Conservation (phyloP, 768 basidiomycete genomes). For the Cyclocybe cylindracea region DNA sequence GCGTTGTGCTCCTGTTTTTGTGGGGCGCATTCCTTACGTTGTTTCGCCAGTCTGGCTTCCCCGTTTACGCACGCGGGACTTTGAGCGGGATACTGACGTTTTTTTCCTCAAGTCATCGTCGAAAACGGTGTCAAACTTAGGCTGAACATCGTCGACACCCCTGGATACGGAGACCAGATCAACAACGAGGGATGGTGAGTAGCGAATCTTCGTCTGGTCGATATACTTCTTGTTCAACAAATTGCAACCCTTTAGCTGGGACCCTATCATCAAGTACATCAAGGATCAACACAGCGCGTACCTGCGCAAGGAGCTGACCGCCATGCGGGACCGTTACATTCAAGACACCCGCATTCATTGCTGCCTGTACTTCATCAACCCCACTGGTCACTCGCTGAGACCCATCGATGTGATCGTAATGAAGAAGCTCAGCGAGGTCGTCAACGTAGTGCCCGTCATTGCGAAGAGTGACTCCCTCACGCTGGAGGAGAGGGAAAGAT, state of each 20-base stretch:
- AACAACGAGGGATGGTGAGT: constrained; percentile 97
- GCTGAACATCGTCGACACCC: constrained; percentile 98
- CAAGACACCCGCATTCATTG: constrained; percentile 99
- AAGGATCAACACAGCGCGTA: constrained; percentile 99
- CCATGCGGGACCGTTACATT: constrained; percentile 98
- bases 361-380: constrained; percentile 97
- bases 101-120: constrained; percentile 68
- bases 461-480: constrained; percentile 97
- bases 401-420: constrained; percentile 98
- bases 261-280: constrained; percentile 98
- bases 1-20: neutral
- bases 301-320: constrained; percentile 97
- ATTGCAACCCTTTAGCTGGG: constrained; percentile 66
- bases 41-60: neutral
- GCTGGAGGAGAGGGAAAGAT: constrained; percentile 85
- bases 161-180: constrained; percentile 97
- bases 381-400: constrained; percentile 95
- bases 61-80: constrained; percentile 11
- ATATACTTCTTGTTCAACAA: constrained; percentile 5
- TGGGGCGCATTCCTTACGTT: constrained; percentile 14
- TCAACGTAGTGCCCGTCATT: constrained; percentile 99
- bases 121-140: constrained; percentile 95
- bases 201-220: neutral
- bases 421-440: constrained; percentile 98
- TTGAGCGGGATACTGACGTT: neutral